Conservation (phyloP, 2,329 filamentous ascomycete species). For the Fusarium oligoseptatum region DNA sequence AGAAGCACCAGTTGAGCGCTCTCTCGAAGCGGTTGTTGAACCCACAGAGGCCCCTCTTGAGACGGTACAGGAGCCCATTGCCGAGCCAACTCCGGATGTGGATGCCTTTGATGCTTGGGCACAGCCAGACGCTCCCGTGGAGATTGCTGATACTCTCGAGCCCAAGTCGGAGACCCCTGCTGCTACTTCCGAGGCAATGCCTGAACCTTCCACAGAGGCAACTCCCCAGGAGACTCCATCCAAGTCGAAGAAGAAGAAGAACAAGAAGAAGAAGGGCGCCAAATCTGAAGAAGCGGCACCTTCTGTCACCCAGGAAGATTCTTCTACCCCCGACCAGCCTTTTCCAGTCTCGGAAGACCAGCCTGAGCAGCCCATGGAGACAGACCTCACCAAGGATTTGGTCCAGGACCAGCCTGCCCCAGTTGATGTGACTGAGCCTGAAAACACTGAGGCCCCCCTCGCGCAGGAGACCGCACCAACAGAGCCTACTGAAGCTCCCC, state of each 20-base stretch:
- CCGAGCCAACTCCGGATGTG: slow-evolving; percentile 11
- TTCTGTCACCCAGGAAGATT: slow-evolving; percentile 22
- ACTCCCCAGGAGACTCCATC: slow-evolving; percentile 21
- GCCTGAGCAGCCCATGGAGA: slow-evolving; percentile 2
- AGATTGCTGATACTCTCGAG: slow-evolving; percentile 6
- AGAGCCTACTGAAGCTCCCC: background rate
- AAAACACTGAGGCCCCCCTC: background rate
- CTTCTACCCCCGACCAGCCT: slow-evolving; percentile 9
- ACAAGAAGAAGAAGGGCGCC: slow-evolving; percentile 46
- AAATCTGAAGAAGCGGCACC: slow-evolving; percentile 27
- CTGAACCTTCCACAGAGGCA: slow-evolving; percentile 16
- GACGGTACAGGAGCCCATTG: background rate
- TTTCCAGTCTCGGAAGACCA: background rate
- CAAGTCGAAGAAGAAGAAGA: slow-evolving; percentile 46
- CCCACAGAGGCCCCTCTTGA: background rate
- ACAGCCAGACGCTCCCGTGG: slow-evolving; percentile 15
- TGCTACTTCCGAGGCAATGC: slow-evolving; percentile 11
- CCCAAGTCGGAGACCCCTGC: slow-evolving; percentile 9
- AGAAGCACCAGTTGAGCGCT: background rate
- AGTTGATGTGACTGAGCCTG: background rate
- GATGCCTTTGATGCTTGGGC: slow-evolving; percentile 39
- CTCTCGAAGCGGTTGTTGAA: background rate
- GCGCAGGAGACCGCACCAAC: background rate
- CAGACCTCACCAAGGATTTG: background rate
- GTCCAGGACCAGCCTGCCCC: background rate